A percentile compares a stretch with the other conserved stretches of the same genome.
Conservation (phyloP, 2,329 filamentous ascomycete genomes). For the Ambrosiella cleistominuta region DNA sequence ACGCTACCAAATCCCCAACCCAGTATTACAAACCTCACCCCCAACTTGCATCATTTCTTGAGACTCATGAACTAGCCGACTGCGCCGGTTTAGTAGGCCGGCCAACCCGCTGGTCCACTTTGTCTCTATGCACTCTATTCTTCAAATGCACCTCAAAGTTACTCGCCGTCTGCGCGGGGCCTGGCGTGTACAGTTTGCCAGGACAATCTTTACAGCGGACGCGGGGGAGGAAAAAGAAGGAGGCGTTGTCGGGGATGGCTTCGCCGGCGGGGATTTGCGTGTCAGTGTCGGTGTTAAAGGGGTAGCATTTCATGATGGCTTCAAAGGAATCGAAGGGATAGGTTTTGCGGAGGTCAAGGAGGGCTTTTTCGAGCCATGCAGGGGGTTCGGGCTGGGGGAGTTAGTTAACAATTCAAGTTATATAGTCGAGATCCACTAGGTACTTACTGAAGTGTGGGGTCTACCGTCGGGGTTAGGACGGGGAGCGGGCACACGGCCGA, state of each 20-base stretch:
- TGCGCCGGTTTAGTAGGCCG: conserved; percentile 14
- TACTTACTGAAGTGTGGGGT: conserved; percentile 42
- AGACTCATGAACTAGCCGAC: background rate
- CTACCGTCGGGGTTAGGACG: conserved; percentile 41
- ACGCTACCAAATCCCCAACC: background rate
- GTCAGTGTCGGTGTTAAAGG: conserved; percentile 56
- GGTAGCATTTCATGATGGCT: conserved; percentile 76
- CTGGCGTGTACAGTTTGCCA: conserved; percentile 83
- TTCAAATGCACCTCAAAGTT: conserved; percentile 89
- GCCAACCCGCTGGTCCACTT: conserved; percentile 30
- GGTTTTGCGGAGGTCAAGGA: conserved; percentile 49
- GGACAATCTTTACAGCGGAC: conserved; percentile 88
- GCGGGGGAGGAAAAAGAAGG: conserved; percentile 69
- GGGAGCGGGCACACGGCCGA: conserved; percentile 52
- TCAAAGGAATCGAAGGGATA: conserved; percentile 78
- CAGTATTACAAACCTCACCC: background rate
- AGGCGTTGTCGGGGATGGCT: conserved; percentile 43
- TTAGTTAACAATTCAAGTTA: background rate
- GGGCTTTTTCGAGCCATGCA: conserved; percentile 62
- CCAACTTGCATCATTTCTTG: background rate
- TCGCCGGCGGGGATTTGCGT: conserved; percentile 38
- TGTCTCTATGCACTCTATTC: conserved; percentile 63
- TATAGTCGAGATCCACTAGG: background rate
- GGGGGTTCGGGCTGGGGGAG: conserved; percentile 56
- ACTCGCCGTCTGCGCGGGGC: conserved; percentile 64